A percentile compares a stretch with the other conserved stretches of the same genome.
Evolutionary conservation across 495 filamentous ascomycete genomes (phyloP).

Genomic region (Talaromyces stipitatus): DNA sequence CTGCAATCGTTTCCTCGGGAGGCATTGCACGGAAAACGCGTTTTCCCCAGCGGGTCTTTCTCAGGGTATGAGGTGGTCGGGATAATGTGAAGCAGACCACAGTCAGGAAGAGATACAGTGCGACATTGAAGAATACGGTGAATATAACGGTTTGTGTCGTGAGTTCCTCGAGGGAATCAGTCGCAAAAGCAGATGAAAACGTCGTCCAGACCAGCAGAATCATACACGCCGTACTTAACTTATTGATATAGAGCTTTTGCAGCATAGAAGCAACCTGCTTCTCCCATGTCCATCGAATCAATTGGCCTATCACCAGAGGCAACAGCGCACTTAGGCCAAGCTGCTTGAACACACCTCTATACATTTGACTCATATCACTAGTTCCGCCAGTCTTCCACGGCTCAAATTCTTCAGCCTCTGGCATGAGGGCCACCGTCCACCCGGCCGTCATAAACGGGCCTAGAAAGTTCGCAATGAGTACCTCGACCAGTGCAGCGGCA

Average conservation of each 20-base stretch:
- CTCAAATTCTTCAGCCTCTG: constrained; percentile 33
- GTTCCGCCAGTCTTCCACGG: constrained; percentile 35
- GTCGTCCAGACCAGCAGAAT: constrained; percentile 46
- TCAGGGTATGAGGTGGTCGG: constrained; percentile 28
- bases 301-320: constrained; percentile 42
- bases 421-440: constrained; percentile 43
- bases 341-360: constrained; percentile 44
- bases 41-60: constrained; percentile 13
- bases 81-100: constrained; percentile 39
- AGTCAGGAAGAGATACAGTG: constrained; percentile 44
- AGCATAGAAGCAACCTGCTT: constrained; percentile 30
- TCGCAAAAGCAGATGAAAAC: constrained; percentile 48
- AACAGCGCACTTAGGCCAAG: constrained; percentile 41
- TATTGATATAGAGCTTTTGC: constrained; percentile 36
- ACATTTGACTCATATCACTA: constrained; percentile 40
- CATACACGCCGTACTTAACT: constrained; percentile 37
- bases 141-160: constrained; percentile 41
- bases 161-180: constrained; percentile 39
- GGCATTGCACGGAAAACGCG: constrained; percentile 30
- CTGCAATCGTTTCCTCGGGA: constrained; percentile 42
- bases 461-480: constrained; percentile 46
- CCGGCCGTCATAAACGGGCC: constrained; percentile 45
- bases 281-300: constrained; percentile 40
- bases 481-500: constrained; percentile 46
- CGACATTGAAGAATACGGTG: constrained; percentile 44